Percentiles rank a stretch among this genome's conserved stretches.
Evolutionary conservation across 345 rosid species (phyloP).

Genomic region (Pelargonium nanum): DNA sequence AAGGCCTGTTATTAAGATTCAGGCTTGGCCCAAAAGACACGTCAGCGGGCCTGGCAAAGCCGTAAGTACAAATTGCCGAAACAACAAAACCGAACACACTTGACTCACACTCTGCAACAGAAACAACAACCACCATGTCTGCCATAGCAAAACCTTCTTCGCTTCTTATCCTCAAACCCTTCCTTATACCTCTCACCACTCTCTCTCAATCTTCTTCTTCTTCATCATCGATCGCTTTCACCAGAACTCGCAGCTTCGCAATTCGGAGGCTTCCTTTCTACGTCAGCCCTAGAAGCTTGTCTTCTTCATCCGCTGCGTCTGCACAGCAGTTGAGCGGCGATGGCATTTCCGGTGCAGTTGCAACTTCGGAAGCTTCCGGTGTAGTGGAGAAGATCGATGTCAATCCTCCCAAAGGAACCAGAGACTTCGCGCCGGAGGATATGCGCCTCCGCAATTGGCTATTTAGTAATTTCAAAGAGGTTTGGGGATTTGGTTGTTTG

Average conservation of each 20-base stretch:
- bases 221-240: not conserved
- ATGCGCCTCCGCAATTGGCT: conserved; percentile 95
- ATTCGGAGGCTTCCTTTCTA: not conserved
- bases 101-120: conserved; percentile 1
- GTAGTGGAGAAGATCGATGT: conserved; percentile 60
- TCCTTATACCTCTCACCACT: not conserved
- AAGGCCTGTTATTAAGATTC: too few species aligned
- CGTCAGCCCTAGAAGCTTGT: not conserved
- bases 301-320: not conserved
- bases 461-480: conserved; percentile 78
- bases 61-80: not conserved
- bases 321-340: not conserved
- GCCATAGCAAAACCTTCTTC: conserved; percentile 7
- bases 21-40: too few species aligned
- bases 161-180: not conserved
- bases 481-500: conserved; percentile 5
- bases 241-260: not conserved
- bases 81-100: not conserved
- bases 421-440: conserved; percentile 89
- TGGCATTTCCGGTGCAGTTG: conserved; percentile 38
- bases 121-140: conserved; percentile 20
- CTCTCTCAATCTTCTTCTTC: not conserved
- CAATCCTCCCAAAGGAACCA: conserved; percentile 87
- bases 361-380: conserved; percentile 29
- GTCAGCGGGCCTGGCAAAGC: too few species aligned